Percentiles rank a stretch among this genome's conserved stretches.
These are phyloP conservation scores for Mycogone perniciosa DNA, from an alignment of 2,329 filamentous ascomycete species.

Conservation along the genomic window DNA sequence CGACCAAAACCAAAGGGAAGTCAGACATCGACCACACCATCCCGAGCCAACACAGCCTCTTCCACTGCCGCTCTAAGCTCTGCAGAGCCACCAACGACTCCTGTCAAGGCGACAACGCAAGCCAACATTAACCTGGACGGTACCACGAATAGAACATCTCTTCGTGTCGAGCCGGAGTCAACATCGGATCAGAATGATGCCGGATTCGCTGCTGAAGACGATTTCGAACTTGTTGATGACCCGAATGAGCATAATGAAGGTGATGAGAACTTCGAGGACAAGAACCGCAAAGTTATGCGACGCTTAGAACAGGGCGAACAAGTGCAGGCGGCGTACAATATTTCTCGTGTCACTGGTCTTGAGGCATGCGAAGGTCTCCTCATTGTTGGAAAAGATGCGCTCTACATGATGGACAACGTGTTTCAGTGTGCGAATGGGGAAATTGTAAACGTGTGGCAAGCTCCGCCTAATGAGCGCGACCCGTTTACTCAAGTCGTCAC, in stretches of 20 bases:
- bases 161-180: conserved; percentile 21
- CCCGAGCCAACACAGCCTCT: conserved; percentile 26
- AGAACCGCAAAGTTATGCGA: conserved; percentile 96
- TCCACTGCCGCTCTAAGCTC: conserved; percentile 15
- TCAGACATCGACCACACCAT: conserved; percentile 33
- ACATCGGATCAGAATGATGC: conserved; percentile 18
- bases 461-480: conserved; percentile 84
- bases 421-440: conserved; percentile 94
- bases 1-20: conserved; percentile 71
- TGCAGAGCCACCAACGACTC: not conserved
- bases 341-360: conserved; percentile 87
- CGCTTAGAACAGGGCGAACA: conserved; percentile 84
- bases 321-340: conserved; percentile 90
- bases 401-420: conserved; percentile 95
- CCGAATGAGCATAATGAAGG: conserved; percentile 74
- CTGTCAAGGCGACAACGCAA: conserved; percentile 16
- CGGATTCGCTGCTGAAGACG: conserved; percentile 60
- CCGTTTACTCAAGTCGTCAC: conserved; percentile 93
- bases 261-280: conserved; percentile 82
- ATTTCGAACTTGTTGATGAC: conserved; percentile 93
- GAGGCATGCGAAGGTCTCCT: conserved; percentile 91
- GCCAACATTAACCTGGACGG: conserved; percentile 19
- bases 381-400: conserved; percentile 82
- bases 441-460: conserved; percentile 94
- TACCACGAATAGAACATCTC: conserved; percentile 14